phyloP scores from a whole-genome alignment of 768 basidiomycete species.

The Lentinula sp. region DNA sequence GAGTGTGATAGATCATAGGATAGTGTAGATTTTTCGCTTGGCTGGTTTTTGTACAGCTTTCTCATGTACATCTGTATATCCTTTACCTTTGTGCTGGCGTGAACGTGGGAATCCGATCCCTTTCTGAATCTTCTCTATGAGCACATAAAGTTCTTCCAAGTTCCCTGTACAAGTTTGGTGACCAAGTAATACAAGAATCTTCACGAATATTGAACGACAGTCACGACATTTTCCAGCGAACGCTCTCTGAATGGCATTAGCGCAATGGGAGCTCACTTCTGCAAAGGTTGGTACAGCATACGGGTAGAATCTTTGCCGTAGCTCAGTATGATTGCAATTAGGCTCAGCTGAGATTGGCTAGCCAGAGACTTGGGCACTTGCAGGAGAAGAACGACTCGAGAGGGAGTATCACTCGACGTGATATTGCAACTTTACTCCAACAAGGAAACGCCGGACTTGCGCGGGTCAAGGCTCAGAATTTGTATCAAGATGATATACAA shows the following conservation, averaged over 20 bases:
- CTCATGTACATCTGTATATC: background rate
- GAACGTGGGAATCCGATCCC: background rate
- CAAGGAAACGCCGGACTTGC: slow-evolving; percentile 59
- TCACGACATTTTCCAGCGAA: slow-evolving; percentile 9
- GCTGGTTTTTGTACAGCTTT: no score
- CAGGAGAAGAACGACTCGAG: slow-evolving; percentile 67
- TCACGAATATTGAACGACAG: background rate
- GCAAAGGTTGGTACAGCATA: slow-evolving; percentile 24
- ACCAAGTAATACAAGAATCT: background rate
- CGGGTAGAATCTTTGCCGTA: background rate
- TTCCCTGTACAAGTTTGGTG: background rate
- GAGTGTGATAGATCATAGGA: no score
- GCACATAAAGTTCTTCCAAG: background rate
- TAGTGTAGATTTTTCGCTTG: no score
- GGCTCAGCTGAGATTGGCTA: slow-evolving; percentile 58
- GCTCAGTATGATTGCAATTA: slow-evolving; percentile 19
- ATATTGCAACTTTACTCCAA: slow-evolving; percentile 61
- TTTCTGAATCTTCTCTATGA: background rate
- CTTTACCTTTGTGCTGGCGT: background rate
- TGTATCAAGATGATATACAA: slow-evolving; percentile 56
- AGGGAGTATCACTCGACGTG: slow-evolving; percentile 53
- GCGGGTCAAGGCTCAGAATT: slow-evolving; percentile 64
- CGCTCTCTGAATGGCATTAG: slow-evolving; percentile 6
- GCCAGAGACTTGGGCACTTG: slow-evolving; percentile 61
- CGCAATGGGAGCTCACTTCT: slow-evolving; percentile 26